phyloP scores from a whole-genome alignment of 257 asterid genomes.

The Plectranthus barbatus region DNA sequence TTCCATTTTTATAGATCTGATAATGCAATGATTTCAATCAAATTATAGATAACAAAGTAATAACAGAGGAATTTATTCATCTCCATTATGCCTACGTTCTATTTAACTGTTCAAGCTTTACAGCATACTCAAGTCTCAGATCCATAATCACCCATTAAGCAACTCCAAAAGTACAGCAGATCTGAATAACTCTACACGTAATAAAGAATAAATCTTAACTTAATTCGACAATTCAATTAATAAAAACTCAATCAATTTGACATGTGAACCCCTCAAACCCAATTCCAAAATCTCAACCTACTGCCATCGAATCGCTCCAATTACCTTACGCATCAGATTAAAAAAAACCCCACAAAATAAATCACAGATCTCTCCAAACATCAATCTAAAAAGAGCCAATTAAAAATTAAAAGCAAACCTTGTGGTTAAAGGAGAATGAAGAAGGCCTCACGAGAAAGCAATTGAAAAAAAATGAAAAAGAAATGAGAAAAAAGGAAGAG shows the following conservation, averaged over 20 bases:
- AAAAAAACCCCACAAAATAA: background rate
- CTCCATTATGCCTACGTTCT: background rate
- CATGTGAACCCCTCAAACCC: constrained; percentile 24
- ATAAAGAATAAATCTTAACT: constrained; percentile 12
- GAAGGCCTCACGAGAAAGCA: constrained; percentile 29
- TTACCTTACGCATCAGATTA: constrained; percentile 13
- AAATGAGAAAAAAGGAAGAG: background rate
- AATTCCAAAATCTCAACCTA: constrained; percentile 14
- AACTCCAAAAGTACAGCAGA: constrained; percentile 11
- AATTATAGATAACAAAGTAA: background rate
- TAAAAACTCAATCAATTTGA: constrained; percentile 2
- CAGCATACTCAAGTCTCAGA: constrained; percentile 1
- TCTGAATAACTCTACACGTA: constrained; percentile 18
- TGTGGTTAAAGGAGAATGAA: constrained; percentile 27
- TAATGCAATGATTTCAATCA: background rate
- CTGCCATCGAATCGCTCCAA: background rate
- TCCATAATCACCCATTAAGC: constrained; percentile 8
- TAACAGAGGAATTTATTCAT: background rate
- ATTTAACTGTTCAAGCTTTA: constrained; percentile 1
- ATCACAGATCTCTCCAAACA: background rate
- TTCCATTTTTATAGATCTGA: background rate
- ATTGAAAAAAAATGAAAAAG: background rate
- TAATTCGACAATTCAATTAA: background rate
- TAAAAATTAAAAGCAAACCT: constrained; percentile 25
- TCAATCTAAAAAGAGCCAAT: constrained; percentile 4